Evolutionary conservation across 2,329 filamentous ascomycete genomes (phyloP).

Genomic region (Aspergillus ochraceoroseus): DNA sequence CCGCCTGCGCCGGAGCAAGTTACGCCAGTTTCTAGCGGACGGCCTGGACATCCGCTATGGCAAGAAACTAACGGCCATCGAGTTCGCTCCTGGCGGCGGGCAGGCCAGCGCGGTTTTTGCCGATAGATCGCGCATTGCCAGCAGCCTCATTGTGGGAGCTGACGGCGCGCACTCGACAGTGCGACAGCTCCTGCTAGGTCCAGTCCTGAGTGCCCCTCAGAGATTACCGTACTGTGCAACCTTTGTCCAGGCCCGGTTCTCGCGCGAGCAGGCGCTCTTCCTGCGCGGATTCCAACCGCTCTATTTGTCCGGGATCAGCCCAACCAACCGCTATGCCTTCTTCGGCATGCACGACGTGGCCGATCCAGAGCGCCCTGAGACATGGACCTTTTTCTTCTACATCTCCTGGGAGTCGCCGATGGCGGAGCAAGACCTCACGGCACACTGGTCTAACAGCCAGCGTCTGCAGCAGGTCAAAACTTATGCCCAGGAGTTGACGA

Average conservation of each 20-base stretch:
- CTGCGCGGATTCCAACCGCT: constrained; percentile 46
- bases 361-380: constrained; percentile 26
- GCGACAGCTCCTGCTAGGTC: constrained; percentile 29
- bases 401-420: constrained; percentile 41
- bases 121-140: constrained; percentile 18
- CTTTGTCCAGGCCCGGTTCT: constrained; percentile 44
- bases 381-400: constrained; percentile 44
- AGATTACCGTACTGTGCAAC: constrained; percentile 45
- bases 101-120: constrained; percentile 18
- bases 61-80: constrained; percentile 18
- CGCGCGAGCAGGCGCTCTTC: constrained; percentile 41
- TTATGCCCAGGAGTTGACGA: constrained; percentile 38
- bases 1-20: constrained; percentile 28
- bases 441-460: constrained; percentile 16
- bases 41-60: constrained; percentile 27
- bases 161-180: constrained; percentile 26
- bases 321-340: constrained; percentile 44
- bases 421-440: constrained; percentile 35
- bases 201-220: constrained; percentile 30
- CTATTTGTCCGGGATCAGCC: constrained; percentile 43
- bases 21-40: constrained; percentile 25
- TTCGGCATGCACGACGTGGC: constrained; percentile 37
- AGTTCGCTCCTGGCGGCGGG: constrained; percentile 17
- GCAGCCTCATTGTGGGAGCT: constrained; percentile 23
- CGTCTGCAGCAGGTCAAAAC: constrained; percentile 37